Percentiles rank a stretch among this genome's conserved stretches.
These are phyloP conservation scores for Colletotrichum viniferum DNA, from an alignment of 2,329 filamentous ascomycete genomes.

Conservation along the genomic window DNA sequence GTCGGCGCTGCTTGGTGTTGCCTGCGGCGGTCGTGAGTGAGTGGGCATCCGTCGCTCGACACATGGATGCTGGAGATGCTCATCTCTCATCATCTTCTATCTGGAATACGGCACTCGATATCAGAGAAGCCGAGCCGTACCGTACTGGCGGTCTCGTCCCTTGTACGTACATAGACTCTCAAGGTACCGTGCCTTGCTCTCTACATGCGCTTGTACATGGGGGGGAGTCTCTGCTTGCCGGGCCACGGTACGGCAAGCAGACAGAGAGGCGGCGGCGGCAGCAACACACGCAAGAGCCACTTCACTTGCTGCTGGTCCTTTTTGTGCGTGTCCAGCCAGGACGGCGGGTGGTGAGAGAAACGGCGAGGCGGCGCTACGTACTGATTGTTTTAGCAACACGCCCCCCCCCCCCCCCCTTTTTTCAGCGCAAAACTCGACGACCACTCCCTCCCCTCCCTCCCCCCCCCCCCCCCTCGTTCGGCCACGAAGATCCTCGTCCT, in stretches of 20 bases:
- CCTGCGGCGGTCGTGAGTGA: background rate
- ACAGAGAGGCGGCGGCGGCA: background rate
- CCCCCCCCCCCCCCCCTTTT: background rate
- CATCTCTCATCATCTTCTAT: background rate
- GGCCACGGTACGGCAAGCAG: background rate
- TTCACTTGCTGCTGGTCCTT: background rate
- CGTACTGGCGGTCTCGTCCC: background rate
- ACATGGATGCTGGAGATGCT: background rate
- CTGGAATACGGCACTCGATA: background rate
- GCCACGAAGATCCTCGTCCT: slow-evolving; percentile 2
- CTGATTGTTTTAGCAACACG: background rate
- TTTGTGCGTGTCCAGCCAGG: background rate
- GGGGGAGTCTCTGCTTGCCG: background rate
- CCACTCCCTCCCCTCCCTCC: background rate
- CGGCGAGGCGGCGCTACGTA: background rate
- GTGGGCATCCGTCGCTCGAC: background rate
- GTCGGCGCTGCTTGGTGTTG: background rate
- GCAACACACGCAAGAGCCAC: slow-evolving; percentile 2
- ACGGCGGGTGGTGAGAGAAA: slow-evolving; percentile 15
- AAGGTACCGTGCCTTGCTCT: background rate
- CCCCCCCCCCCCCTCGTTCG: background rate
- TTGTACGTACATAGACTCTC: background rate
- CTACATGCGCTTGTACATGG: background rate
- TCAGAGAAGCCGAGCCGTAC: background rate
- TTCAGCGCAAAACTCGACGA: background rate